Conservation (phyloP, 1,139 yeast species). For the Yamadazyma epiphylla region DNA sequence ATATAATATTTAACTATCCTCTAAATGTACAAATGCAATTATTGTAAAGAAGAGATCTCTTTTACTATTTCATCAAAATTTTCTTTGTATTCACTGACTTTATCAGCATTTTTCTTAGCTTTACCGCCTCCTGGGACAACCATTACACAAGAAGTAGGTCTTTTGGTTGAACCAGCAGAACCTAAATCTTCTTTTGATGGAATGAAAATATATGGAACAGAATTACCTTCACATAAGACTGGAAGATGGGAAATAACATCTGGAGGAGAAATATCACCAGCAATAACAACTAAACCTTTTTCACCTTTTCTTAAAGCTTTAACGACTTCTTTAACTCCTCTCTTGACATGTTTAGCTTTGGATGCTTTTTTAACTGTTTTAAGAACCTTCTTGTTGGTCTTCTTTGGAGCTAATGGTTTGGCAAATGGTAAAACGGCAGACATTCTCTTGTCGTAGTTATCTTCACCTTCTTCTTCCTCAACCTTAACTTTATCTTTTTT, state of each 20-base stretch:
- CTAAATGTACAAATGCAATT: conserved; percentile 3
- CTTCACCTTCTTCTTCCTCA: conserved; percentile 52
- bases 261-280: conserved; percentile 96
- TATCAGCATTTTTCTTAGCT: conserved; percentile 73
- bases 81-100: conserved; percentile 88
- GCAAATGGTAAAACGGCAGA: conserved; percentile 93
- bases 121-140: conserved; percentile 95
- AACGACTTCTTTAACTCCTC: conserved; percentile 99
- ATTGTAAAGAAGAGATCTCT: conserved; percentile 58
- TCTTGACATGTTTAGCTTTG: conserved; percentile 94
- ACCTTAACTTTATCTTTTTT: conserved; percentile 33
- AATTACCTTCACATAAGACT: conserved; percentile 89
- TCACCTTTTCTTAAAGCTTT: conserved; percentile 97
- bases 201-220: conserved; percentile 87
- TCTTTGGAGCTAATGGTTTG: conserved; percentile 92
- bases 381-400: conserved; percentile 89
- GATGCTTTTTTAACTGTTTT: conserved; percentile 97
- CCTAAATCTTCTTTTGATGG: conserved; percentile 98
- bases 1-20: too few species aligned
- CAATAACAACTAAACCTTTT: conserved; percentile 92
- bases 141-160: conserved; percentile 98
- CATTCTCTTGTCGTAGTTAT: conserved; percentile 88
- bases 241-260: conserved; percentile 98
- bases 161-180: conserved; percentile 97
- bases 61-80: conserved; percentile 89